phyloP scores from a whole-genome alignment of 2,329 filamentous ascomycete genomes.

The Monilinia fructicola region DNA sequence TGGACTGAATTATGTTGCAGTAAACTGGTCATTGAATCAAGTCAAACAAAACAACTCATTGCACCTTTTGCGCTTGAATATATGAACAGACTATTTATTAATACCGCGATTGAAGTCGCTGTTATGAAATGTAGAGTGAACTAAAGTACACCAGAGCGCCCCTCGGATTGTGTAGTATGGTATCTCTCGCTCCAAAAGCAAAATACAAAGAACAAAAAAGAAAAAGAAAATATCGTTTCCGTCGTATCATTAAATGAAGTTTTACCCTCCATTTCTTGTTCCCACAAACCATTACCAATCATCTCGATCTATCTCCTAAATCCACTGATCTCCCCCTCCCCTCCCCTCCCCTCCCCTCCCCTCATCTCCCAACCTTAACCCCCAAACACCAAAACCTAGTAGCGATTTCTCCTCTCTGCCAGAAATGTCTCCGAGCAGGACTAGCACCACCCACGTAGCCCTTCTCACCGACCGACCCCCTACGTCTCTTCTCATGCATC shows the following conservation, averaged over 20 bases:
- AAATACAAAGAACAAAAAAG: background rate
- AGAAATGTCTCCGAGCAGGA: conserved; percentile 27
- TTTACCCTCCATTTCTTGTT: no score
- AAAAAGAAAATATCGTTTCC: background rate
- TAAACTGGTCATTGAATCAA: no score
- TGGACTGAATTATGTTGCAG: no score
- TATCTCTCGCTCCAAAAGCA: conserved; percentile 9
- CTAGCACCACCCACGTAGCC: conserved; percentile 29
- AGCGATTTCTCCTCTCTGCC: conserved; percentile 28
- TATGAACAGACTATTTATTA: background rate
- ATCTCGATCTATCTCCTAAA: background rate
- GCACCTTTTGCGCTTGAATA: background rate
- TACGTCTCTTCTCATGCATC: conserved; percentile 41
- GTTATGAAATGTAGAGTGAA: background rate
- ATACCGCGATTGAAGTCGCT: background rate
- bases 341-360: no score
- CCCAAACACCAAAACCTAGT: background rate
- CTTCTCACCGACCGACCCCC: conserved; percentile 18
- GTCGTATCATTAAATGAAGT: conserved; percentile 4
- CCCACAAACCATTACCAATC: no score
- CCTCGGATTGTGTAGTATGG: background rate
- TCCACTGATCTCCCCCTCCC: no score
- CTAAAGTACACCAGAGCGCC: background rate
- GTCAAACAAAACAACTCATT: no score
- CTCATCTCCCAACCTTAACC: background rate